Conservation (phyloP, 495 filamentous ascomycete species). For the Penicillium herquei region DNA sequence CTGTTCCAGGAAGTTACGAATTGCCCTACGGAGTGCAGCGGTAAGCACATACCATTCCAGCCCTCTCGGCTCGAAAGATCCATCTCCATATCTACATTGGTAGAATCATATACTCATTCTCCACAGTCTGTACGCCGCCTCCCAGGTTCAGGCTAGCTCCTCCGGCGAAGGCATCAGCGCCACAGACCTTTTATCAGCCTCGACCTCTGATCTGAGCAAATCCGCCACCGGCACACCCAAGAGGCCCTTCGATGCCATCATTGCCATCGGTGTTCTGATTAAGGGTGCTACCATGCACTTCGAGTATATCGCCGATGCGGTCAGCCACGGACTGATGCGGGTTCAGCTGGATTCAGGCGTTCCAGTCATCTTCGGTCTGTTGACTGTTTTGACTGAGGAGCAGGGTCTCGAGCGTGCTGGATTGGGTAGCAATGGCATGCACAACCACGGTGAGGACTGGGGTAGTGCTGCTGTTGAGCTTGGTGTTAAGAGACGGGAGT, state of each 20-base stretch:
- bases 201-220: constrained; percentile 60
- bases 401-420: constrained; percentile 88
- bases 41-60: constrained; percentile 39
- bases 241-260: constrained; percentile 83
- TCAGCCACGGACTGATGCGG: constrained; percentile 88
- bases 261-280: constrained; percentile 93
- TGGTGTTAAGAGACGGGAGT: constrained; percentile 43
- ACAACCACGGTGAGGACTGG: constrained; percentile 91
- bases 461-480: constrained; percentile 61
- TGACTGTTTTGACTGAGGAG: constrained; percentile 85
- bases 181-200: constrained; percentile 75
- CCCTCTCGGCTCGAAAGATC: too few relatives aligned
- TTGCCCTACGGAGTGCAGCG: constrained; percentile 82
- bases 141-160: constrained; percentile 75
- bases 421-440: constrained; percentile 53
- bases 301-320: constrained; percentile 93
- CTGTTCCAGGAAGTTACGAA: constrained; percentile 93
- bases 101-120: background rate
- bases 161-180: constrained; percentile 58
- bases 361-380: constrained; percentile 87
- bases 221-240: constrained; percentile 29
- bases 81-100: background rate
- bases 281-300: constrained; percentile 99
- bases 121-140: constrained; percentile 75
- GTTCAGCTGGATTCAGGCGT: constrained; percentile 84